phyloP scores from a whole-genome alignment of 768 basidiomycete species.

The Tricholoma hemisulphureum region DNA sequence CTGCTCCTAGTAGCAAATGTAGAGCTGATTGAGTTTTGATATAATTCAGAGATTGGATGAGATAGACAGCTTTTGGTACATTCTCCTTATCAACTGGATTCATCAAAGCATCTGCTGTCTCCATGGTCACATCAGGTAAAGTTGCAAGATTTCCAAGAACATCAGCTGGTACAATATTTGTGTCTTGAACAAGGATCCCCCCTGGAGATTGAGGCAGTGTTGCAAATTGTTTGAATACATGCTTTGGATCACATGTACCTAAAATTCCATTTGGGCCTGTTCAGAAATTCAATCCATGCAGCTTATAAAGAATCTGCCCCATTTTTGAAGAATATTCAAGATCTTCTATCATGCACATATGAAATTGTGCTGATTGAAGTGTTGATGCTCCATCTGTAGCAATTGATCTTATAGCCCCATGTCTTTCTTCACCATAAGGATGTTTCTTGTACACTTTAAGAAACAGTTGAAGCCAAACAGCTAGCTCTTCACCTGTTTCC shows the following conservation, averaged over 20 bases:
- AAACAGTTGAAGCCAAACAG: conserved; percentile 14
- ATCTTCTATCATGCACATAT: conserved; percentile 11
- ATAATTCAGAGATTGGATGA: conserved; percentile 16
- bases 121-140: background rate
- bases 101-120: conserved; percentile 14
- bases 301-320: background rate
- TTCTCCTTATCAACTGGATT: conserved; percentile 21
- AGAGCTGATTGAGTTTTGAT: background rate
- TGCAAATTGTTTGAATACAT: conserved; percentile 28
- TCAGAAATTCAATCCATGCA: conserved; percentile 21
- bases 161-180: background rate
- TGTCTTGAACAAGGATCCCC: conserved; percentile 17
- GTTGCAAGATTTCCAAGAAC: background rate
- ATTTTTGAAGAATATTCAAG: conserved; percentile 8
- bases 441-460: conserved; percentile 13
- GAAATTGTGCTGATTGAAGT: conserved; percentile 20
- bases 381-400: conserved; percentile 29
- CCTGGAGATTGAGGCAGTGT: conserved; percentile 17
- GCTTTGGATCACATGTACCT: conserved; percentile 28
- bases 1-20: no score
- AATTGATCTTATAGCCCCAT: conserved; percentile 21
- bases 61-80: conserved; percentile 19
- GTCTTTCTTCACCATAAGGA: conserved; percentile 15
- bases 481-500: conserved; percentile 14
- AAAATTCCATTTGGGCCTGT: conserved; percentile 17